phyloP scores from a whole-genome alignment of 228 moss, liverwort and hornwort species.

The Sphagnum fallax region DNA sequence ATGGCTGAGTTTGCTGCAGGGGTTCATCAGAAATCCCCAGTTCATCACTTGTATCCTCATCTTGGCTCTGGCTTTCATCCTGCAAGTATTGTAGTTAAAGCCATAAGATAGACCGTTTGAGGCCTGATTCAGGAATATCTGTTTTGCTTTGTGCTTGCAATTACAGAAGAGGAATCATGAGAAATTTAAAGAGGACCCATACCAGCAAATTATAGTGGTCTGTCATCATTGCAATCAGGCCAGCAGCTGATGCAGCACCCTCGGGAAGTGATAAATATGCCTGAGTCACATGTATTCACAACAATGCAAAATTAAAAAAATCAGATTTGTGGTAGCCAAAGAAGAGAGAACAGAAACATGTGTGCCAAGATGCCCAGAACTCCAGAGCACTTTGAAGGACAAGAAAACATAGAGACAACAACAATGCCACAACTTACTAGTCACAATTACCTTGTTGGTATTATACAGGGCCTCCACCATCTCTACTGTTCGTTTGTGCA shows the following conservation, averaged over 20 bases:
- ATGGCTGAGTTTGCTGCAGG: slow-evolving; percentile 39
- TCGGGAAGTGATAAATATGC: slow-evolving; percentile 93
- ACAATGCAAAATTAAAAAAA: too few relatives aligned
- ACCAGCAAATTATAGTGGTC: slow-evolving; percentile 96
- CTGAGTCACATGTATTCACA: slow-evolving; percentile 13
- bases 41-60: slow-evolving; percentile 76
- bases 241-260: slow-evolving; percentile 82
- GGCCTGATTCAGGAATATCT: too few relatives aligned
- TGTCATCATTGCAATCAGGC: slow-evolving; percentile 97
- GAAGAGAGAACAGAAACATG: too few relatives aligned
- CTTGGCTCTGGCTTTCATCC: slow-evolving; percentile 77
- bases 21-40: slow-evolving; percentile 58
- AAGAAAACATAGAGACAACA: too few relatives aligned
- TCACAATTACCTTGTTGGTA: slow-evolving; percentile 59
- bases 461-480: slow-evolving; percentile 96
- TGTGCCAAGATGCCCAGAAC: too few relatives aligned
- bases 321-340: too few relatives aligned
- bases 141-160: too few relatives aligned
- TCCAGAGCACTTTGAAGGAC: too few relatives aligned
- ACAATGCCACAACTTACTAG: too few relatives aligned
- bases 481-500: slow-evolving; percentile 73
- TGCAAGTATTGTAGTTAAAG: slow-evolving; percentile 12
- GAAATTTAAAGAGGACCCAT: slow-evolving; percentile 2
- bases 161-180: not conserved
- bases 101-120: not conserved